phyloP scores from a whole-genome alignment of 2,329 filamentous ascomycete genomes.

The Neurospora crassa region DNA sequence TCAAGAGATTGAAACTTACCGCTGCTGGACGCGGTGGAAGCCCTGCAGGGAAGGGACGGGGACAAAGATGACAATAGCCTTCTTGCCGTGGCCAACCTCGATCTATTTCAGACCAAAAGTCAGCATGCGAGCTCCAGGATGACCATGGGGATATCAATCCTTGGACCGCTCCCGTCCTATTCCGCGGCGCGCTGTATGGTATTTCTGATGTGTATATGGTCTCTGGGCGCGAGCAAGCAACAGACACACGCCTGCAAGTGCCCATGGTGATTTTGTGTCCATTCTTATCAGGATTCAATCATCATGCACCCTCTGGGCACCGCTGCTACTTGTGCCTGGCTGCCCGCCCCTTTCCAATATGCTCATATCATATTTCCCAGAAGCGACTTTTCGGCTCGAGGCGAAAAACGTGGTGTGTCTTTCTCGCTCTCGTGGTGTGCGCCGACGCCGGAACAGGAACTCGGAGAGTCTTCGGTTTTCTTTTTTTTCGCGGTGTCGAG shows the following conservation, averaged over 20 bases:
- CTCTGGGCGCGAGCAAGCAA: constrained; percentile 14
- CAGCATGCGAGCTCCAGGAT: constrained; percentile 69
- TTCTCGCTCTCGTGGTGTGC: constrained; percentile 5
- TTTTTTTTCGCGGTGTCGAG: constrained; percentile 24
- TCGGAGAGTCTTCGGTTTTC: constrained; percentile 16
- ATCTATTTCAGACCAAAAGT: constrained; percentile 70
- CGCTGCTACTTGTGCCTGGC: background rate
- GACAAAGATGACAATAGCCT: constrained; percentile 99
- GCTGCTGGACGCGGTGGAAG: constrained; percentile 99
- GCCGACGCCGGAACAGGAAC: constrained; percentile 35
- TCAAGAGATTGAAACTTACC: constrained; percentile 52
- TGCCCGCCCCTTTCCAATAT: constrained; percentile 16
- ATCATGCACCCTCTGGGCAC: background rate
- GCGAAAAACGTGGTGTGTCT: constrained; percentile 8
- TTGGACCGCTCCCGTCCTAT: constrained; percentile 70
- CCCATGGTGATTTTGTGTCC: background rate
- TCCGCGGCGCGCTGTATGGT: constrained; percentile 33
- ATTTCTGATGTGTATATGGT: constrained; percentile 18
- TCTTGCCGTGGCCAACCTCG: constrained; percentile 99
- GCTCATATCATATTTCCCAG: constrained; percentile 18
- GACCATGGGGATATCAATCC: constrained; percentile 35
- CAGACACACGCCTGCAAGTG: background rate
- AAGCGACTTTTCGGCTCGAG: constrained; percentile 16
- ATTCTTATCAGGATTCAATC: background rate
- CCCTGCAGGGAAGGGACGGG: constrained; percentile 95